Conservation (phyloP, 345 rosid species). For the Pugionium dolabratum region DNA sequence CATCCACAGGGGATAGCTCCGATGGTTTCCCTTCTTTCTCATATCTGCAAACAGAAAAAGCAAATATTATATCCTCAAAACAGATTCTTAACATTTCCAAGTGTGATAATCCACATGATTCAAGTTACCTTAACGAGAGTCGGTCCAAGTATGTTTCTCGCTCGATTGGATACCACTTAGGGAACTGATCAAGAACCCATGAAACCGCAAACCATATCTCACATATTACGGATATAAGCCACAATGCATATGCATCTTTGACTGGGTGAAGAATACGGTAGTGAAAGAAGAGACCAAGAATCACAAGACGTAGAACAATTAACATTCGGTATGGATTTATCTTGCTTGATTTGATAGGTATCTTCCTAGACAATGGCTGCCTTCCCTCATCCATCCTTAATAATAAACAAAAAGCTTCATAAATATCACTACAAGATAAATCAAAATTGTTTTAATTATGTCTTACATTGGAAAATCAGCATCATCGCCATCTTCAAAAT, state of each 20-base stretch:
- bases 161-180: constrained; percentile 89
- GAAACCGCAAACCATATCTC: constrained; percentile 99
- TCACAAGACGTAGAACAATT: constrained; percentile 78
- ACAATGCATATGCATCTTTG: constrained; percentile 79
- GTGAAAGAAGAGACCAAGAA: constrained; percentile 90
- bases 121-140: constrained; percentile 76
- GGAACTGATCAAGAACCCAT: constrained; percentile 98
- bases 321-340: constrained; percentile 91
- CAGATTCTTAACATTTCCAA: not conserved
- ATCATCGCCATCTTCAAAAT: constrained; percentile 77
- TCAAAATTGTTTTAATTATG: not conserved
- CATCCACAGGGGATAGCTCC: constrained; percentile 70
- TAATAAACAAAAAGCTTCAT: constrained; percentile 10
- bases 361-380: constrained; percentile 96
- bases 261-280: constrained; percentile 95
- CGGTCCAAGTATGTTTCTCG: constrained; percentile 97
- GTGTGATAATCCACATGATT: not conserved
- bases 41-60: constrained; percentile 54
- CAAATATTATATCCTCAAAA: not conserved
- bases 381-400: constrained; percentile 99
- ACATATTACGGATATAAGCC: constrained; percentile 96
- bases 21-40: constrained; percentile 98
- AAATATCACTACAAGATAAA: constrained; percentile 19
- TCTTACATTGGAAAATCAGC: constrained; percentile 87
- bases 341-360: constrained; percentile 94